Conservation (phyloP, 2,329 filamentous ascomycete genomes). For the Alternaria arbusti region DNA sequence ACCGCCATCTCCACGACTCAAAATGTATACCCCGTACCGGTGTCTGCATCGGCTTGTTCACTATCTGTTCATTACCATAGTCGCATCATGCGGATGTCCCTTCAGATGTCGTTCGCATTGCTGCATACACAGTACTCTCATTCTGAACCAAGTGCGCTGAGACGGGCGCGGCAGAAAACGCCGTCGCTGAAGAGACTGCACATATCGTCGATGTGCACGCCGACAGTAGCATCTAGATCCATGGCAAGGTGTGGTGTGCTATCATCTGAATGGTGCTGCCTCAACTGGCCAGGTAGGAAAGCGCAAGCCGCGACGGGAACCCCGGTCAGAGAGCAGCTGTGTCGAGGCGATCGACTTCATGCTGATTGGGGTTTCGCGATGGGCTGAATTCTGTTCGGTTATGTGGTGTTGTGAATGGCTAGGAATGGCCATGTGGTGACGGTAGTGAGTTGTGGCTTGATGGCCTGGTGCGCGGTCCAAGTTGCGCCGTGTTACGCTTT, state of each 20-base stretch:
- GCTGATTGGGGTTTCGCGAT: not conserved
- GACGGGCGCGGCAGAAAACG: not conserved
- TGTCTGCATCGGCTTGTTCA: not conserved
- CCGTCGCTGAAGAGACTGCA: not conserved
- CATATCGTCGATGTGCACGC: not conserved
- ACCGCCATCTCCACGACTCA: not conserved
- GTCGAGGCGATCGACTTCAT: not conserved
- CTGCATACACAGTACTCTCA: not conserved
- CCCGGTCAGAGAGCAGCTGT: not conserved
- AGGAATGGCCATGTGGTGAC: not conserved
- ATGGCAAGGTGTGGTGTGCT: not conserved
- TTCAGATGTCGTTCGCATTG: not conserved
- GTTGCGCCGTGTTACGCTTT: not conserved
- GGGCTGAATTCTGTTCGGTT: not conserved
- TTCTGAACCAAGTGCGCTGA: not conserved
- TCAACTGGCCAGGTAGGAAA: not conserved
- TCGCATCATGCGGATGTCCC: not conserved
- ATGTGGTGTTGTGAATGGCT: not conserved
- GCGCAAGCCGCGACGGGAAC: not conserved
- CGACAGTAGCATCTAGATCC: not conserved
- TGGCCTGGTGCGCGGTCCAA: not conserved
- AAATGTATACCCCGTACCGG: not conserved
- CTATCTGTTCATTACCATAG: not conserved
- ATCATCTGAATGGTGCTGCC: not conserved
- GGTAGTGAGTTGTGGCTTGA: not conserved